Percentiles rank a stretch among this genome's conserved stretches.
phyloP scores from a whole-genome alignment of 73 alveolate genomes.

The Stentor coeruleus region DNA sequence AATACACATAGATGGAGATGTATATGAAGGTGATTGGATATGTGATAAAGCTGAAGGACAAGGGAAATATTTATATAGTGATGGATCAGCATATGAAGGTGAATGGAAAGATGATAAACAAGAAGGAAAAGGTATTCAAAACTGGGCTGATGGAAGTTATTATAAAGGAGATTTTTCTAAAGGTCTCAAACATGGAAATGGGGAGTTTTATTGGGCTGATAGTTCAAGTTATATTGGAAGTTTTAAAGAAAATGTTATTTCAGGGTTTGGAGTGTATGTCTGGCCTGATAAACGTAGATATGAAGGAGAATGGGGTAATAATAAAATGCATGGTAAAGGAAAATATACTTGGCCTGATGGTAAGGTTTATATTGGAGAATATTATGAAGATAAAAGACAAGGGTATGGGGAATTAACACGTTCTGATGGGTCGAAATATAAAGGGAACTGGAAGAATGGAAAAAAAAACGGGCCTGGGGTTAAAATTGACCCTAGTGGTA shows the following conservation, averaged over 20 bases:
- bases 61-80: constrained; percentile 39
- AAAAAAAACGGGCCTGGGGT: not conserved
- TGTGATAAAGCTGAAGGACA: constrained; percentile 55
- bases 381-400: not conserved
- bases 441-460: constrained; percentile 16
- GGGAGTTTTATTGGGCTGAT: constrained; percentile 62
- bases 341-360: constrained; percentile 13
- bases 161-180: constrained; percentile 40
- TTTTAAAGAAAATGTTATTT: constrained; percentile 40
- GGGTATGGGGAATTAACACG: constrained; percentile 2
- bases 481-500: not conserved
- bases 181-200: constrained; percentile 52
- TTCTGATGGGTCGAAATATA: not conserved
- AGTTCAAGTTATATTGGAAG: constrained; percentile 65
- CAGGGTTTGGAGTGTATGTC: constrained; percentile 44
- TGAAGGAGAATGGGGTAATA: constrained; percentile 27
- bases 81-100: constrained; percentile 48
- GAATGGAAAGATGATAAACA: constrained; percentile 45
- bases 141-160: constrained; percentile 33
- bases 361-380: not conserved
- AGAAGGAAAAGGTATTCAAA: constrained; percentile 42
- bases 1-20: constrained; percentile 63
- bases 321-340: constrained; percentile 21
- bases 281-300: constrained; percentile 34
- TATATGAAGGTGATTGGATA: constrained; percentile 73